Percentiles rank a stretch among this genome's conserved stretches.
phyloP scores from a whole-genome alignment of 176 grass and related monocot species.

The Poa annua region DNA sequence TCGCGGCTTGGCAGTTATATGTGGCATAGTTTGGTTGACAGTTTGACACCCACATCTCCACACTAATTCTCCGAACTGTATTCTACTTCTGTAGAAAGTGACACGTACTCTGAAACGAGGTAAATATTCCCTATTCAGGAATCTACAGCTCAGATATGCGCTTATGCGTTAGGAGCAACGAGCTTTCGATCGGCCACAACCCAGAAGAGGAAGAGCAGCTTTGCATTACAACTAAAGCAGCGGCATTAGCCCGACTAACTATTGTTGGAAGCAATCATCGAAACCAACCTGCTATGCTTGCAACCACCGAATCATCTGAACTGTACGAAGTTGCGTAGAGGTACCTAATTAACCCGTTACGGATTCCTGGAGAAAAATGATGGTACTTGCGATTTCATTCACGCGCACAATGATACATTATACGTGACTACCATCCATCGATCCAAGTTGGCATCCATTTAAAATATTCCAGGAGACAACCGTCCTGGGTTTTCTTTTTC shows the following conservation, averaged over 20 bases:
- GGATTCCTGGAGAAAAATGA: background rate
- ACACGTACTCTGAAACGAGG: background rate
- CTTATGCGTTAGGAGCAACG: background rate
- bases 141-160: background rate
- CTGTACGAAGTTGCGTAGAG: background rate
- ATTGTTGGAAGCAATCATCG: conserved; percentile 37
- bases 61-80: background rate
- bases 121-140: background rate
- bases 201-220: background rate
- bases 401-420: background rate
- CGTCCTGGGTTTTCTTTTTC: background rate
- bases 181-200: too few species aligned
- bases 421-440: background rate
- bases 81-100: conserved; percentile 6
- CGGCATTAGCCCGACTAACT: background rate
- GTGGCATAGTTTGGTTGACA: conserved; percentile 10
- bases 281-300: background rate
- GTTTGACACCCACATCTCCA: background rate
- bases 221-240: conserved; percentile 15
- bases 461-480: conserved; percentile 14
- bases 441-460: background rate
- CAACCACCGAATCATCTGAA: background rate
- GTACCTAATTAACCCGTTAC: conserved; percentile 31
- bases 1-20: conserved; percentile 22
- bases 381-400: background rate